Evolutionary conservation across 306 rosid species (phyloP).

Genomic region (Herpetospermum pedunculosum): DNA sequence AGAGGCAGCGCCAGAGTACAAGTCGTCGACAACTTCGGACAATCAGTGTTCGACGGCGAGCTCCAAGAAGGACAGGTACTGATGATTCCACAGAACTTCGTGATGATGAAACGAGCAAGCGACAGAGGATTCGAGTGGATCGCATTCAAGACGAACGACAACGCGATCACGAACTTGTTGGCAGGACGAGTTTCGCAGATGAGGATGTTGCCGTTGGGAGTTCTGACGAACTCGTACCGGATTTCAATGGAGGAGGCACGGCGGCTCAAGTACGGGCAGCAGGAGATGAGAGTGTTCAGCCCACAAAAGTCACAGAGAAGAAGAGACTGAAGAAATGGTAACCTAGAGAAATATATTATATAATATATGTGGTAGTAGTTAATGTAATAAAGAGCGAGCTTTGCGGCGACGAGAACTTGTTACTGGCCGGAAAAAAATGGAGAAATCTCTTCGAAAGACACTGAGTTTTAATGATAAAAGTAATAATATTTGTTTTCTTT

Average conservation of each 20-base stretch:
- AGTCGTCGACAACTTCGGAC: constrained; percentile 11
- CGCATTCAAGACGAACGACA: constrained; percentile 21
- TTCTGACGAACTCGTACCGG: constrained; percentile 3
- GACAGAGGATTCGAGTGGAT: constrained; percentile 21
- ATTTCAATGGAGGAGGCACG: constrained; percentile 13
- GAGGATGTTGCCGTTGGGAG: constrained; percentile 12
- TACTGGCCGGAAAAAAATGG: constrained; percentile 3
- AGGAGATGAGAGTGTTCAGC: constrained; percentile 14
- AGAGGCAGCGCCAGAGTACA: constrained; percentile 19
- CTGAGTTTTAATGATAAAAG: constrained; percentile 5
- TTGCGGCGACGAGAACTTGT: constrained; percentile 2
- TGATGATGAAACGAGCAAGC: constrained; percentile 14
- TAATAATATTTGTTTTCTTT: not conserved
- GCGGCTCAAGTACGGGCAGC: constrained; percentile 12
- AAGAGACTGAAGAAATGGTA: not conserved
- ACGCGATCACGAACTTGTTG: constrained; percentile 13
- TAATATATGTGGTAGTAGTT: not conserved
- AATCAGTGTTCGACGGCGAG: constrained; percentile 18
- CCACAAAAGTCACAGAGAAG: constrained; percentile 2
- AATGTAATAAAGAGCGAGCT: constrained; percentile 7
- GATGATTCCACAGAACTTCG: constrained; percentile 21
- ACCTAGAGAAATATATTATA: not conserved
- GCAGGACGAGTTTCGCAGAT: constrained; percentile 17
- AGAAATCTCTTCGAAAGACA: not conserved
- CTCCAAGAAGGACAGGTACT: constrained; percentile 16